Conservation (phyloP, 768 basidiomycete species). For the Fomitopsis pulvina region DNA sequence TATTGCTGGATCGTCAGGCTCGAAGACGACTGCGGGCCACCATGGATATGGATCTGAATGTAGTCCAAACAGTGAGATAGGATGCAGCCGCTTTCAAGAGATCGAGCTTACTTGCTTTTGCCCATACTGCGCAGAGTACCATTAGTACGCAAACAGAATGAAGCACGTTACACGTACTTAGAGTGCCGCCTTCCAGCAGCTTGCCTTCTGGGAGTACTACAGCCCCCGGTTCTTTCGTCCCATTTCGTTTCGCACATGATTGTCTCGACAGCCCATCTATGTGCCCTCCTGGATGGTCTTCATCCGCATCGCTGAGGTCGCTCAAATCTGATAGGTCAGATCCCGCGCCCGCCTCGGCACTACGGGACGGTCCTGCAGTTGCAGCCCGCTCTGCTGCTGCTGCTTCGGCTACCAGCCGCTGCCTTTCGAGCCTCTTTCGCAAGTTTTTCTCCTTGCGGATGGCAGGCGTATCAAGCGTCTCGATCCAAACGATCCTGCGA, state of each 20-base stretch:
- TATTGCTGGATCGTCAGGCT: constrained; percentile 52
- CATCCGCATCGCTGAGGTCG: constrained; percentile 7
- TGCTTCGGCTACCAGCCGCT: constrained; percentile 9
- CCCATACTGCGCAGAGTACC: constrained; percentile 87
- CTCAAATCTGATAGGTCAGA: constrained; percentile 14
- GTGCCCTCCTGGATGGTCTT: background rate
- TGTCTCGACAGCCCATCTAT: background rate
- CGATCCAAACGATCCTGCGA: constrained; percentile 46
- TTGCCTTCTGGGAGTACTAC: constrained; percentile 30
- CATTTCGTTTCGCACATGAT: constrained; percentile 6
- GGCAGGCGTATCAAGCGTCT: constrained; percentile 67
- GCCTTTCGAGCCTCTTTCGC: constrained; percentile 36
- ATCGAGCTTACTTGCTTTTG: constrained; percentile 54
- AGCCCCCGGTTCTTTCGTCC: constrained; percentile 22
- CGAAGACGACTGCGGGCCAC: constrained; percentile 81
- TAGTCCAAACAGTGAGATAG: constrained; percentile 1
- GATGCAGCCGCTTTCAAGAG: background rate
- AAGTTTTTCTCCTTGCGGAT: constrained; percentile 53
- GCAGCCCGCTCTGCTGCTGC: constrained; percentile 4
- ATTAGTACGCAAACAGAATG: background rate
- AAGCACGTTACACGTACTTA: constrained; percentile 40
- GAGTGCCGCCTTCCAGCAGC: constrained; percentile 47
- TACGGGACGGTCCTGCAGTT: background rate
- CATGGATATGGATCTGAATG: constrained; percentile 77
- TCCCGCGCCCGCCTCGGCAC: background rate